Evolutionary conservation across 495 filamentous ascomycete genomes (phyloP), one percentile per base, ranked within the genome.

Genomic region (Penicillium nucicola): DNA sequence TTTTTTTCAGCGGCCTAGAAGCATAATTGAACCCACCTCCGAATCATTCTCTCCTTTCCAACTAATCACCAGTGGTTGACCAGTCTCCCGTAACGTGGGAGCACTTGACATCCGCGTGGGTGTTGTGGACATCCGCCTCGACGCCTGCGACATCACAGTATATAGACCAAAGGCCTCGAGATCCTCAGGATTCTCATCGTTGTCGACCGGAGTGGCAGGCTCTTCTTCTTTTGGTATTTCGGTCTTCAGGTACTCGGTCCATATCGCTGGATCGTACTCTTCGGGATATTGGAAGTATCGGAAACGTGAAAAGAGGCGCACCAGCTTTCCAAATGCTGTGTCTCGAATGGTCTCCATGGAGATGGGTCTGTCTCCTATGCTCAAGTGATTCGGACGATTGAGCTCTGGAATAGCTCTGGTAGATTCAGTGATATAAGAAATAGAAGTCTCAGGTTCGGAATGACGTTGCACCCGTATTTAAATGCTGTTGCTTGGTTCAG

Each of bases 181-280:
- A 56, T 51, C 43, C 20, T 56, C 53, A 6, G 14, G 18, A n/a
- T 60, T 49, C 5, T 60, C 52, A 23, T 59, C 54, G 5, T 69
- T 56, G 3, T 52, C 45, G 9, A 44, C 39, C 23, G 57, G 42
- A 9, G 57, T 57, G 1, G 49, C 54, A 18, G 52, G 18, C 33
- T 64, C 51, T 34, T 64, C 62, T 45, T 66, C 50, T 17, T 69
- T 56, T 3, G 58, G 57, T 56, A 64, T 56, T 17, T 55, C 61
- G 4, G 62, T 65, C 44, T 66, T 62, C 19, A 69, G 42, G 28
- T 69, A 72, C 43, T 58, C 47, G 18, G 62, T 60, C 68, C 70
- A 72, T 44, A 67, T 12, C 22, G 54, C 62, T 0, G 51, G 28
- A 48, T 72, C 61, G 38, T 50, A 50, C 36, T 72, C 71, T 56